Evolutionary conservation across 129 eudicot genomes (phyloP), one percentile per base, ranked within the genome.

Genomic region (Escallonia rubra): DNA sequence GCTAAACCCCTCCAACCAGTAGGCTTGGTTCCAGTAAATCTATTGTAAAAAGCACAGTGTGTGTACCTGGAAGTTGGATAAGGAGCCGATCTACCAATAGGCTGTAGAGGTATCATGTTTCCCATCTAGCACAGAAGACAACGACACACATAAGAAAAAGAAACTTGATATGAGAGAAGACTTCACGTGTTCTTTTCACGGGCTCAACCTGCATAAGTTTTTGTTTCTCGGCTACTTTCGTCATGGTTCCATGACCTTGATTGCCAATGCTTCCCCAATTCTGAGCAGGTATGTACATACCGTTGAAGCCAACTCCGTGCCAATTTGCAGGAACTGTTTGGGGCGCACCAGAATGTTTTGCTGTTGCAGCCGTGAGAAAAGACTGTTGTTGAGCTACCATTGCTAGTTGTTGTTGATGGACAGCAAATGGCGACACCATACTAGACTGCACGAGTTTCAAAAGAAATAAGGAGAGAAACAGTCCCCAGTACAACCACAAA

Each of bases 61-160:
- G 2, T 11, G 5, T 80, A 86, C 92, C 88, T 80, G 56, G 84
- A 66, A 48, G 60, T 72, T 54, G 68, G 54, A 64, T 77, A 71
- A 43, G 72, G 49, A 62, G 82, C 63, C 5, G 79, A 73, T 69
- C 64, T 78, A 45, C 76, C 83, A 13, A 65, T 59, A 60, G 74
- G 67, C 59, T 69, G 69, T 45, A 67, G 52, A 56, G 79, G 70
- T 53, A 38, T 61, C 2, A 12, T 49, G 75, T 65, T 64, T 67
- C 80, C 79, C 59, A 64, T 75, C 81, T 81, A 72, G 41, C 46
- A 73, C 52, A 62, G 59, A 56, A 51, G 63, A 43, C 9, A 47
- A 0, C 34, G 34, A 59, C 3, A 14, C 6, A 41, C 34, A 45
- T 66, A 8, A 66, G 78, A 55, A 42, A 59, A 7, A 6, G 45